Evolutionary conservation across 75 land plant genomes (phyloP), one percentile per base, ranked within the genome.

Genomic region (Pinus albicaulis): DNA sequence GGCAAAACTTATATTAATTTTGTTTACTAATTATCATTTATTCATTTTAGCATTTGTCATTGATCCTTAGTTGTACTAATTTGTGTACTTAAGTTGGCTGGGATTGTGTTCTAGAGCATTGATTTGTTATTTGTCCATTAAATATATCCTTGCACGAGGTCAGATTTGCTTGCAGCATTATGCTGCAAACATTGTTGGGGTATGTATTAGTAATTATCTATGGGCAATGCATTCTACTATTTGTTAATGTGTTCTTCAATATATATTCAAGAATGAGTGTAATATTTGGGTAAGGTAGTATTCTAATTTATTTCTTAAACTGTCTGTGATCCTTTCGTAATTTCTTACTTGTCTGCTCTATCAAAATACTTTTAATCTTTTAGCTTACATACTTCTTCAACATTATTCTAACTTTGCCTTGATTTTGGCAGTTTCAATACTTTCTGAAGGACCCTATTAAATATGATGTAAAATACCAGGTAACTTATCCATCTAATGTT

Each of bases 401-500:
- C 8, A 48, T 48, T 8, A 48, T 68, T 53, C 75, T 41, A 68
- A 68, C 71, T 68, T 68, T 11, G 10, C 13, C 3, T 68, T 75
- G 3, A 26, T 1, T 55, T 11, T 74, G 85, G 79, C 89, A 92
- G 95, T 94, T 96, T 57, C 77, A 96, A 68, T 96, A 92, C 80
- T 85, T 96, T 57, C 85, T 96, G 34, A 94, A 94, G 79, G 99
- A 94, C 74, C 99, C 99, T 3, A 77, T 89, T 34, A 96, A 96
- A 74, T 88, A 96, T 63, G 99, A 96, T 76, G 99, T 96, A 74
- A 96, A 90, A 68, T 96, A 96, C 83, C 99, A 96, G 94, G 98
- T 92, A 83, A 36, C 38, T 2, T 69, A 28, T 34, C 55, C 53
- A 11, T 56, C 7, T 56, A 26, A n/a, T 56, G 36, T 66, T 66